Evolutionary conservation across 805 yeast genomes (phyloP).

Genomic region (Sungouiozyma intestinalis): DNA sequence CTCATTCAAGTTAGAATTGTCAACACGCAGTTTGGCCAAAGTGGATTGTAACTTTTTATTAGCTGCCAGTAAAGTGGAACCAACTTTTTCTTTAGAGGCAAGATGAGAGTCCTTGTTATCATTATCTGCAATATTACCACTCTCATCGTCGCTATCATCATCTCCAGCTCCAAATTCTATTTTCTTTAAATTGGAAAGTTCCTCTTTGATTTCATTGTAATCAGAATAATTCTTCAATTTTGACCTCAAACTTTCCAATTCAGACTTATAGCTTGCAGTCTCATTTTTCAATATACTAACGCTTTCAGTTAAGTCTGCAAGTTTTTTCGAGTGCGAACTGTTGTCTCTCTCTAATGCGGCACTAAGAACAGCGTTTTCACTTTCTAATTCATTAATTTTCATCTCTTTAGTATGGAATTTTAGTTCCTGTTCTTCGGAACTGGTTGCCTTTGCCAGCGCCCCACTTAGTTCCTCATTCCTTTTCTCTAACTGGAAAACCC

Average conservation of each 20-base stretch:
- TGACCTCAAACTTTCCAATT: conserved; percentile 39
- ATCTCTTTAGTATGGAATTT: conserved; percentile 31
- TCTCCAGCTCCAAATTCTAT: conserved; percentile 59
- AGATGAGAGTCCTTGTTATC: neutral
- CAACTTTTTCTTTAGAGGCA: conserved; percentile 29
- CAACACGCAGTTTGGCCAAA: conserved; percentile 53
- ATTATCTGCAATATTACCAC: conserved; percentile 11
- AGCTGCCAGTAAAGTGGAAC: conserved; percentile 52
- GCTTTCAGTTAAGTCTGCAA: conserved; percentile 24
- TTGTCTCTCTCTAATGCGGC: conserved; percentile 25
- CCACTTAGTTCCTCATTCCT: conserved; percentile 67
- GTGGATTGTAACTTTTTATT: conserved; percentile 68
- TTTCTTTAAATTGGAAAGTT: conserved; percentile 58
- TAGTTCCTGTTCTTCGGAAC: conserved; percentile 34
- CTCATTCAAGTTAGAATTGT: conserved; percentile 37
- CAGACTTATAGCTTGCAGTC: conserved; percentile 36
- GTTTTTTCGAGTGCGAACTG: conserved; percentile 8
- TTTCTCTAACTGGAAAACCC: conserved; percentile 61
- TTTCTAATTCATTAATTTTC: conserved; percentile 46
- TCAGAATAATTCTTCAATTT: conserved; percentile 47
- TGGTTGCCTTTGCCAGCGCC: conserved; percentile 47
- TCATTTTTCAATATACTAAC: conserved; percentile 37
- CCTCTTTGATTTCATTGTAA: conserved; percentile 73
- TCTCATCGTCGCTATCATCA: conserved; percentile 24
- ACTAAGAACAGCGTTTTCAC: conserved; percentile 47